phyloP scores from a whole-genome alignment of 345 rosid species.

The Hibiscus tridactylites region DNA sequence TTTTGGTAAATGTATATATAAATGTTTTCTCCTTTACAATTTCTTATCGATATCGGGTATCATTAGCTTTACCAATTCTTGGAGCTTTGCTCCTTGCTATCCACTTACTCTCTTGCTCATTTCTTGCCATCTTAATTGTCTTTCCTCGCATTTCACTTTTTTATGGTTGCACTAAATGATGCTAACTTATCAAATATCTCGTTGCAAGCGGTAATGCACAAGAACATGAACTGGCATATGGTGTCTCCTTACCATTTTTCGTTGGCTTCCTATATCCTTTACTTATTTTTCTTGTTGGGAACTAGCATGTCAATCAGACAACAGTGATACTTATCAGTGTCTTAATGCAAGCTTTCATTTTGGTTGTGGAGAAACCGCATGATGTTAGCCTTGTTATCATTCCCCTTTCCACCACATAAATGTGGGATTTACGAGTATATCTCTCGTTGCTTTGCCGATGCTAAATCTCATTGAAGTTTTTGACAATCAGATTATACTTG shows the following conservation, averaged over 20 bases:
- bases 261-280: background rate
- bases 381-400: background rate
- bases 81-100: background rate
- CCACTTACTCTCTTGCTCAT: background rate
- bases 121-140: background rate
- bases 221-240: background rate
- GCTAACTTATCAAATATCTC: background rate
- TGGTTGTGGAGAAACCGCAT: background rate
- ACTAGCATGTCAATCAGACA: background rate
- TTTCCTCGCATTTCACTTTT: background rate
- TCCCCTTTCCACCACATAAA: background rate
- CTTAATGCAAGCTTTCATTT: background rate
- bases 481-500: background rate
- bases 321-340: background rate
- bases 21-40: background rate
- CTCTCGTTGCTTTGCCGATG: background rate
- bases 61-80: background rate
- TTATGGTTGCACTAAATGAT: background rate
- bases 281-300: background rate
- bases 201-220: background rate
- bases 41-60: background rate
- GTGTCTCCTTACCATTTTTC: background rate
- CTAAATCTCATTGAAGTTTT: background rate
- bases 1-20: background rate
- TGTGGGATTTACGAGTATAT: background rate